Base-by-base conservation (phyloP, 345 rosid species). In the Populus deltoides region DNA sequence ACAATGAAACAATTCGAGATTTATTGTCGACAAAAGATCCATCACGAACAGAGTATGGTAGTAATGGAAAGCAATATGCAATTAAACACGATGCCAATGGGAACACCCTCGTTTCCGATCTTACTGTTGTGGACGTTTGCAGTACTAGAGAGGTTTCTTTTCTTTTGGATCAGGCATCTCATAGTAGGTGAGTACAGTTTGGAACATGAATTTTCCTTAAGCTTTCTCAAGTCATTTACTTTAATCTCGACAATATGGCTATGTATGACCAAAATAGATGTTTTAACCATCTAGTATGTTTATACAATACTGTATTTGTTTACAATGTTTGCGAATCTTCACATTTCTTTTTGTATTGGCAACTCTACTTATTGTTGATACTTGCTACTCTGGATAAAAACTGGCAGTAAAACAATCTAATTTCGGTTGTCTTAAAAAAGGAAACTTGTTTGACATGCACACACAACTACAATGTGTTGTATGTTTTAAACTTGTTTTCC, bases 1-100 rank as follows among this genome's bases (percentile, higher is more conserved):
- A 96, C 85, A 96, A 96, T 36, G 99, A 96, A 89, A 86, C 97
- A 4, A 89, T 96, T 55, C 85, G 97, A 22, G 99, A 96, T 86
- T 82, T 96, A 81, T 85, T 96, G 84, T 85, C 95, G 35, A 86
- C 93, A 68, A 91, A 80, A 76, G 97, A 93, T 79, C 78, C 78
- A 45, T 73, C 85, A 36, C 77, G 92, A 66, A 71, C 79, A 63
- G 96, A 81, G 78, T 87, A 94, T 92, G 95, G 97, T 86, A 55
- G 87, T 16, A 67, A 36, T 6, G 85, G 77, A 31, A 82, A 82
- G 79, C 82, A 78, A 78, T 82, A 71, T 71, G 79, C 82, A n/a
- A 78, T 82, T 25, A 82, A 82, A 61, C 85, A 82, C 6, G 85
- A 82, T 25, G 73, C 82, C 31, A 71, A 66, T 17, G 85, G 85